Evolutionary conservation across 192 early-diverging fungal species (phyloP), one percentile per base, ranked within the genome.

Genomic region (Coemansia sp.): DNA sequence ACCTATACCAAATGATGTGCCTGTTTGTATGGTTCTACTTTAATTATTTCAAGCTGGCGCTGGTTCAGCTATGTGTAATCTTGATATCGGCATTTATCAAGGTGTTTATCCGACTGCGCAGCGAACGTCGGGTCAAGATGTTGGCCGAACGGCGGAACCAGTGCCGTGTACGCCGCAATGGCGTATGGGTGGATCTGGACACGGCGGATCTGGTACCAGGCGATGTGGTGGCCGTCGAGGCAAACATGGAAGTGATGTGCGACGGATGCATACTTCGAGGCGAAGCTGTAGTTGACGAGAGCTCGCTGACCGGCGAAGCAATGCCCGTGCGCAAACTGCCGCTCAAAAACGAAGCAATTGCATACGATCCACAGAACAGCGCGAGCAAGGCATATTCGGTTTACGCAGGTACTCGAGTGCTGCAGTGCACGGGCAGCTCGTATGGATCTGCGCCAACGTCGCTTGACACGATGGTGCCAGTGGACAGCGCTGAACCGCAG

Each of bases 31-130:
- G 41, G 41, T 43, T 43, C 12, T 43, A 43, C 15, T 43, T 43
- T n/a, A 43, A 43, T n/a, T 43, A 43, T n/a, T 43, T 15, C 41
- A 43, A 43, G 41, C 41, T 43, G 41, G 41, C 41, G 41, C 41
- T 43, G 10, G 41, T 43, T n/a, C 41, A 43, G 41, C 41, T 43
- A 11, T 43, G 41, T n/a, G 41, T 43, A n/a, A 43, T 43, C 41
- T 11, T 43, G 41, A 11, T 43, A n/a, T 43, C 41, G 41, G 41
- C 41, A 11, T 43, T 43, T 43, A 43, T 43, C 41, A 43, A 43
- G 41, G 41, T 43, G 41, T 43, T 43, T 43, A 43, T 43, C 12
- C 41, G 41, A 3, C 41, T 43, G 12, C 41, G 41, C 41, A 43
- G 41, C 41, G 41, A 43, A 4, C 41, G 41, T 11, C 41, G 41